Base-by-base conservation (phyloP, 805 yeast genomes). In the Saturnispora galanensis region DNA sequence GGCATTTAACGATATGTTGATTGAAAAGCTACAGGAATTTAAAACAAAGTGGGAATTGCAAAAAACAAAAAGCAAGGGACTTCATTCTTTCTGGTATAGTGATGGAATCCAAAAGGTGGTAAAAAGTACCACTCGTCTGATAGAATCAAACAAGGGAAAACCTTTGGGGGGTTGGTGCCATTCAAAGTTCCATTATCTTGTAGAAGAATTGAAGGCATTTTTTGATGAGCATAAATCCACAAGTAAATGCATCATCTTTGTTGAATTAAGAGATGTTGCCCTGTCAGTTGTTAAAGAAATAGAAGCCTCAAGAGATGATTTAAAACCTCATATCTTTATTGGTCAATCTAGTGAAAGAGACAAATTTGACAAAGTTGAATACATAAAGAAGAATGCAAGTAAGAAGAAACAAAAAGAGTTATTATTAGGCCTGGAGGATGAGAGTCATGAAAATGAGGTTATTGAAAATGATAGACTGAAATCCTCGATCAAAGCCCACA, bases 191-290 rank as follows among this genome's bases (percentile, higher is more conserved):
- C 77, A 74, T 41, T 68, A 72, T 37, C 55, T 84, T 39, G 64
- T 77, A 16, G 71, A 73, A 9, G 84, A 82, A 52, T 58, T 89
- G 38, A 56, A 61, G 3, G 63, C 61, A 1, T 89, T 86, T 54
- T 81, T 49, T 55, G 60, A 3, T 55, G 61, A 5, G 21, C 9
- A 17, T 39, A 44, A 31, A 15, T 29, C 31, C 36, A 11, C 37
- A 62, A 3, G 62, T 68, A 31, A 64, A 51, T 93, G 82, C 3
- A 94, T 93, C 36, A 72, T 93, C 0, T 93, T 93, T 60, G 84
- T 95, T 0, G 96, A 89, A 58, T 74, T 77, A 48, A 73, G 99
- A 58, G 94, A 86, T 50, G 82, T 96, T 4, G 98, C 97, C 0
- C 65, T 85, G 35, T 97, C 89, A 50, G 82, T 93, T 38, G 86